Percentiles rank a stretch among this genome's conserved stretches.
Evolutionary conservation across 2,329 filamentous ascomycete species (phyloP).

Genomic region (Fusarium pseudonygamai): DNA sequence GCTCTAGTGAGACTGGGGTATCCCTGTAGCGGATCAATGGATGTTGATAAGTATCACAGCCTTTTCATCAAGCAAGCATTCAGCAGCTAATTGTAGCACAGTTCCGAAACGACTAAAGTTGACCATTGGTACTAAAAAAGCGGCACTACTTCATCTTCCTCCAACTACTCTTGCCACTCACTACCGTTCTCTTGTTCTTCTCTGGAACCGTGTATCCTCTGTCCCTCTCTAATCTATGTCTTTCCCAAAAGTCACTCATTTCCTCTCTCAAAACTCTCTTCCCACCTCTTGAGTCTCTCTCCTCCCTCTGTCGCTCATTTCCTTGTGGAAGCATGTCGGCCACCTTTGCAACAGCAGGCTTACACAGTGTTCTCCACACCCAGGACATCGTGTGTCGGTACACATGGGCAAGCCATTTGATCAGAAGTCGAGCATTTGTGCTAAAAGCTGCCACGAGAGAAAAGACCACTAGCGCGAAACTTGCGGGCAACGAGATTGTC

Average conservation of each 20-base stretch:
- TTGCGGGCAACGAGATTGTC: slow-evolving; percentile 59
- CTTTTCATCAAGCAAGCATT: not conserved
- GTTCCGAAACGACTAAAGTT: not conserved
- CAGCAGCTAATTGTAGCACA: not conserved
- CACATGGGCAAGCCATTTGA: slow-evolving; percentile 37
- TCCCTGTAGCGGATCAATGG: not conserved
- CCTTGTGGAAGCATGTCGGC: slow-evolving; percentile 30
- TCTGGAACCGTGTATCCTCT: slow-evolving; percentile 52
- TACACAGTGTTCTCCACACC: slow-evolving; percentile 37
- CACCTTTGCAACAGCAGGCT: slow-evolving; percentile 28
- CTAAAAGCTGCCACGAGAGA: slow-evolving; percentile 67
- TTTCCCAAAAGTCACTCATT: slow-evolving; percentile 55
- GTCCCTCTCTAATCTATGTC: slow-evolving; percentile 51
- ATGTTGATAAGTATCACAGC: not conserved
- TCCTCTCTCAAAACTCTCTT: slow-evolving; percentile 41
- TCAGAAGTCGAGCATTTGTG: slow-evolving; percentile 51
- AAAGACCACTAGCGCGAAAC: slow-evolving; percentile 56
- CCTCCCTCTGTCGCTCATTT: slow-evolving; percentile 30
- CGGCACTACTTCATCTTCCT: slow-evolving; percentile 11
- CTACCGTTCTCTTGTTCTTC: slow-evolving; percentile 46
- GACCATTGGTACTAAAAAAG: not conserved
- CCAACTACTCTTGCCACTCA: slow-evolving; percentile 16
- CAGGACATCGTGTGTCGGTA: slow-evolving; percentile 28
- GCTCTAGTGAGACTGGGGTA: slow-evolving; percentile 2
- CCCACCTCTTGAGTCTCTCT: slow-evolving; percentile 27